Evolutionary conservation across 768 basidiomycete genomes (phyloP), one percentile per base, ranked within the genome.

Genomic region (Hygrophorus russula): DNA sequence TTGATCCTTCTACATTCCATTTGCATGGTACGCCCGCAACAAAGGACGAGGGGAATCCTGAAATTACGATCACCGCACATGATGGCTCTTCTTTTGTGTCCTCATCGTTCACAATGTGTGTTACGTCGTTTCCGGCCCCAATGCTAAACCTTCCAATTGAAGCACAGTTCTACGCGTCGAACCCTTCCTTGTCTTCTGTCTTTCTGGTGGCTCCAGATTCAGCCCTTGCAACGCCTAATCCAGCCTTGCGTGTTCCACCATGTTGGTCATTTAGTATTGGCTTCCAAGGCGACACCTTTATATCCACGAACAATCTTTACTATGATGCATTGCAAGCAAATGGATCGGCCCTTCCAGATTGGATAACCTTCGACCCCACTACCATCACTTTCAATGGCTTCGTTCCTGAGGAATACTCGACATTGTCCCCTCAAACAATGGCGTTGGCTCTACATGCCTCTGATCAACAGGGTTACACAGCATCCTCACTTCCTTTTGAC

Each of bases 211-310:
- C 74, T n/a, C 59, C 69, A 2, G 64, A 68, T 35, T 82, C 84
- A 15, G 74, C 79, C 11, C 62, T 88, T 24, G 53, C 57, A 20
- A 68, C 66, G 12, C 52, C 59, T 36, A 65, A 61, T 39, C 80
- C 80, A 43, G 65, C 71, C 39, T 56, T 96, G 44, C 69, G 90
- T 40, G 74, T 94, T 8, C 90, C 89, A 1, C 75, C 75, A 5
- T 60, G 65, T 36, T 94, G 91, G 90, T 87, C 86, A 0, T 97
- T 94, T 64, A 89, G 87, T 53, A 73, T 97, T 46, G 93, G 92
- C 11, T 76, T 96, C 52, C 62, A 78, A 40, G 66, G 73, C 46
- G 64, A 72, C 29, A 91, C 85, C 2, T 82, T 79, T 58, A 46
- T 56, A 2, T 64, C 71, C 24, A 45, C 59, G 12, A 61, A 71